phyloP scores from a whole-genome alignment of 148 eudicot species.

The Amaranthus hypochondriacus region DNA sequence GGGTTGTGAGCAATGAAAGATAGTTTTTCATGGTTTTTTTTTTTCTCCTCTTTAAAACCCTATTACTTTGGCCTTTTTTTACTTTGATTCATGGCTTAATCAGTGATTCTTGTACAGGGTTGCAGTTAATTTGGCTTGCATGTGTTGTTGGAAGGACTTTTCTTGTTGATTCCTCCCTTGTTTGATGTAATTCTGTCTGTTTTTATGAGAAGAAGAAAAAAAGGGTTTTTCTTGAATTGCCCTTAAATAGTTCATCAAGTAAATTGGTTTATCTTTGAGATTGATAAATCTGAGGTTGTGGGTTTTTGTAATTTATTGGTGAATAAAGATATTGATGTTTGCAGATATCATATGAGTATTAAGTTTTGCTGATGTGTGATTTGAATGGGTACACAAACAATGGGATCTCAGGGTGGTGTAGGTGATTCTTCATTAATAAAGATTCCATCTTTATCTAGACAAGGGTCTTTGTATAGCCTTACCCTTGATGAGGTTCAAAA shows the following conservation, averaged over 20 bases:
- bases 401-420: constrained; percentile 79
- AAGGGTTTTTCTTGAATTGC: constrained; percentile 25
- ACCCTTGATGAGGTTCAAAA: constrained; percentile 90
- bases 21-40: constrained; percentile 6
- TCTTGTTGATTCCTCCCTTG: constrained; percentile 18
- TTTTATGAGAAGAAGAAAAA: constrained; percentile 11
- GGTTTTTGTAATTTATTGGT: neutral
- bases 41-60: constrained; percentile 12
- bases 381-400: constrained; percentile 66
- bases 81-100: constrained; percentile 21
- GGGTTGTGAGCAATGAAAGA: neutral
- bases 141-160: constrained; percentile 21
- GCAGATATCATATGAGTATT: constrained; percentile 17
- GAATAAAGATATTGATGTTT: constrained; percentile 14
- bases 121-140: constrained; percentile 21
- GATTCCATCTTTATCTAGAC: constrained; percentile 43
- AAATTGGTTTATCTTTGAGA: constrained; percentile 19
- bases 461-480: constrained; percentile 80
- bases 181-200: constrained; percentile 14
- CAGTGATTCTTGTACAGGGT: constrained; percentile 28
- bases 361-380: constrained; percentile 5
- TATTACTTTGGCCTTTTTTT: neutral
- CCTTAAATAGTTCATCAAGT: neutral
- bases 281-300: constrained; percentile 5
- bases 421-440: constrained; percentile 40